These are phyloP conservation scores for Sporothrix dimorphospora DNA, from an alignment of 2,329 filamentous ascomycete species.

Conservation along the genomic window DNA sequence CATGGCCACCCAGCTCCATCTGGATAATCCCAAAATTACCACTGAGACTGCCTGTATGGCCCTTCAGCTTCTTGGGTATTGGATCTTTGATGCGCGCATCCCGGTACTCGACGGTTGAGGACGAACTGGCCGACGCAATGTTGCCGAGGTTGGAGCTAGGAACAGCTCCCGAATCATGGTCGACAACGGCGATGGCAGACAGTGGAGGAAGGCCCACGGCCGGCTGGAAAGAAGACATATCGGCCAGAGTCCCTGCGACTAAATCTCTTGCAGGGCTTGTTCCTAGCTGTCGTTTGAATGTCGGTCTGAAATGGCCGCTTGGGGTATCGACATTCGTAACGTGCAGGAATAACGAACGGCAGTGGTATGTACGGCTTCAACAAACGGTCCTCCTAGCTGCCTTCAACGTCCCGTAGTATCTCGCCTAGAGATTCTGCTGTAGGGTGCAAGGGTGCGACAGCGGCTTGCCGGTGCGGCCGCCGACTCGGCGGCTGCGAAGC, in stretches of 20 bases:
- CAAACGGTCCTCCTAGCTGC: not conserved
- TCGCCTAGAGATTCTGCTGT: not conserved
- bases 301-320: not conserved
- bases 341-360: not conserved
- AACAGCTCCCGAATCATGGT: constrained; percentile 7
- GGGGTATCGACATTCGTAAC: not conserved
- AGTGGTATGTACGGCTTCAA: not conserved
- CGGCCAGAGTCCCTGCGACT: not conserved
- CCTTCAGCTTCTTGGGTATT: constrained; percentile 65
- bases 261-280: too few species aligned
- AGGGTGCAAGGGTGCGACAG: not conserved
- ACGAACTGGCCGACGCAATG: not conserved
- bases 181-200: constrained; percentile 30
- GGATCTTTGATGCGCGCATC: constrained; percentile 60
- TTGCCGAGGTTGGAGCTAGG: not conserved
- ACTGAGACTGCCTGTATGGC: constrained; percentile 58
- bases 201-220: constrained; percentile 32
- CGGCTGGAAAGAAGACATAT: constrained; percentile 31
- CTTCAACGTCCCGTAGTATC: not conserved
- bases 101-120: constrained; percentile 31
- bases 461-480: constrained; percentile 27
- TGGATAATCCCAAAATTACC: constrained; percentile 68
- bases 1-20: constrained; percentile 55
- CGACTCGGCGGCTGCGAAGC: constrained; percentile 30
- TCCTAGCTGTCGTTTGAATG: not conserved